Percentiles rank a stretch among this genome's conserved stretches.
Conservation (phyloP, 257 asterid genomes). For the Fraxinus excelsior region DNA sequence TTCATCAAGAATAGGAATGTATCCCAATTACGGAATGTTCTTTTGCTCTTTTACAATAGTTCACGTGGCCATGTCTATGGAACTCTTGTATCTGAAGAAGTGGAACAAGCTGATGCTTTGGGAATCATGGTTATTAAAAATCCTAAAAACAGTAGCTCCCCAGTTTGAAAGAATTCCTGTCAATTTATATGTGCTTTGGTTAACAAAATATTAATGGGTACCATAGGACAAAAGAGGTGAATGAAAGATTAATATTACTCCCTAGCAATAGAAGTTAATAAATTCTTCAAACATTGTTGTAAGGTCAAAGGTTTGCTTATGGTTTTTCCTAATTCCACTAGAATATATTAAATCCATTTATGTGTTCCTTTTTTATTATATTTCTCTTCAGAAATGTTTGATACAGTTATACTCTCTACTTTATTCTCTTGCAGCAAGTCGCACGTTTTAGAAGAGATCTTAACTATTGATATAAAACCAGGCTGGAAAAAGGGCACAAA, state of each 20-base stretch:
- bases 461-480: conserved; percentile 82
- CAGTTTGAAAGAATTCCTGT: not conserved
- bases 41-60: not conserved
- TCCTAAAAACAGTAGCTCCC: not conserved
- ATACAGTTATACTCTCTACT: conserved; percentile 12
- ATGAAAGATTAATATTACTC: not conserved
- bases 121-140: not conserved
- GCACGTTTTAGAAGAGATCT: conserved; percentile 66
- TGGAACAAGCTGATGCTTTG: not conserved
- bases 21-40: not conserved
- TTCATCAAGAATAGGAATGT: not conserved
- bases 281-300: not conserved
- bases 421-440: conserved; percentile 53
- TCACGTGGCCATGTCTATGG: not conserved
- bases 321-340: not conserved
- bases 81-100: not conserved
- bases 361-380: not conserved
- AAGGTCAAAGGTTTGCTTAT: not conserved
- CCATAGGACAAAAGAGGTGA: not conserved
- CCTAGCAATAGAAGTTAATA: not conserved
- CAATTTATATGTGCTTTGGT: not conserved
- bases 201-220: not conserved
- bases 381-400: not conserved
- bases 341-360: not conserved
- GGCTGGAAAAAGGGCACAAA: conserved; percentile 99